phyloP scores from a whole-genome alignment of 1,284 basidiomycete species.

The Malassezia pachydermatis region DNA sequence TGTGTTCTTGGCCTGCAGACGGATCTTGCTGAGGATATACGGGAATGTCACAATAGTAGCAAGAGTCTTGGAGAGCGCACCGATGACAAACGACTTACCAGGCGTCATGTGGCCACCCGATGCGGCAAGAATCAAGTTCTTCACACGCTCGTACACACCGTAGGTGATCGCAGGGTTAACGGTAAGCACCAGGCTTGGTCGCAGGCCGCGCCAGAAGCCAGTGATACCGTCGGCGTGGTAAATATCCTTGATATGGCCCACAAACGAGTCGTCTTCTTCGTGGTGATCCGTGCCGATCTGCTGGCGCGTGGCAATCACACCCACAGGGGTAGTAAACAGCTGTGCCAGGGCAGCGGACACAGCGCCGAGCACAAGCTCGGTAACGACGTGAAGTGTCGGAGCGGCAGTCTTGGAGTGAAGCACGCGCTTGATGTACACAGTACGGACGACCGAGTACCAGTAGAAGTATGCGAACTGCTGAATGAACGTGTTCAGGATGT shows the following conservation, averaged over 20 bases:
- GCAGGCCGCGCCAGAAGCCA: constrained; percentile 87
- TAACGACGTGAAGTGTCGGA: constrained; percentile 30
- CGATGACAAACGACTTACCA: constrained; percentile 70
- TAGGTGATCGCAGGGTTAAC: constrained; percentile 96
- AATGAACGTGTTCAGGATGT: constrained; percentile 96
- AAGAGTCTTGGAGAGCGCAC: constrained; percentile 88
- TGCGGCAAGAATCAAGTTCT: constrained; percentile 54
- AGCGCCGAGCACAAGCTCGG: constrained; percentile 68
- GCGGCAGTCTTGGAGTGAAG: constrained; percentile 12
- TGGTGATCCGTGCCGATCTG: constrained; percentile 53
- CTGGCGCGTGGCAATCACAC: constrained; percentile 93
- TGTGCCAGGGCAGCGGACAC: constrained; percentile 87
- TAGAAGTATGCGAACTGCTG: constrained; percentile 94
- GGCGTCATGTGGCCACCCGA: constrained; percentile 64
- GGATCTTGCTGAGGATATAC: constrained; percentile 85
- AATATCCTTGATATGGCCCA: constrained; percentile 73
- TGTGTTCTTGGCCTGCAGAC: constrained; percentile 66
- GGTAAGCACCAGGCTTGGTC: constrained; percentile 82
- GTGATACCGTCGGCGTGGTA: constrained; percentile 80
- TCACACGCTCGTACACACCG: constrained; percentile 78
- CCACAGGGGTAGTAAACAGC: constrained; percentile 95
- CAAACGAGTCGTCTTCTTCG: constrained; percentile 56
- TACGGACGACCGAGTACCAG: constrained; percentile 86
- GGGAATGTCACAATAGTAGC: constrained; percentile 58
- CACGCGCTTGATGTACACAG: constrained; percentile 55